Evolutionary conservation across 768 basidiomycete species (phyloP), one percentile per base, ranked within the genome.

Genomic region (Tulasnella sp.): DNA sequence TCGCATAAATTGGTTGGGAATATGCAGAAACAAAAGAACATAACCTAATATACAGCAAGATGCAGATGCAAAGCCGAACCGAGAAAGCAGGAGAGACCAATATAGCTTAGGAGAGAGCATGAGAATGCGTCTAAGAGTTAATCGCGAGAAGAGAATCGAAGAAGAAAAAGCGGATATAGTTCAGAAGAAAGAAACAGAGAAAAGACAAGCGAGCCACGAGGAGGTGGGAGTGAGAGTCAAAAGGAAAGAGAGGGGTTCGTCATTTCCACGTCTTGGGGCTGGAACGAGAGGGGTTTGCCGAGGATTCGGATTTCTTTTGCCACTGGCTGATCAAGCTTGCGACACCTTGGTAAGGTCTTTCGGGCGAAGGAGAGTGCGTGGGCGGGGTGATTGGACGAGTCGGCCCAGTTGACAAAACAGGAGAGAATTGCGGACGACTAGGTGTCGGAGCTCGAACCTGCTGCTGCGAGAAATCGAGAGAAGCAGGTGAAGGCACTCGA

Each of bases 301-400:
- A 85, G 81, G 92, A 92, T 24, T 89, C 91, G 46, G 92, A 90
- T 85, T 92, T 95, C 79, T 90, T 90, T 84, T 96, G 93, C 94
- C 94, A 96, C 83, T 95, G 90, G 83, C 94, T 93, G 81, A 96
- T 95, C 46, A 96, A 87, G 85, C 89, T 93, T 39, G 93, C 92
- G 68, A 96, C 94, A 48, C 94, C 94, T 83, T 91, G 91, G 84
- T 92, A 96, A 42, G 93, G 92, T 77, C 88, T 88, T 83, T 96
- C 94, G 10, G 93, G 92, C 12, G 93, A 92, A 7, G 92, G 87
- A 19, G 92, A 87, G 19, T 36, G 80, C n/a, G 74, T 71, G 10
- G 73, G 80, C 2, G 79, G 80, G 5, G 73, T 74, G 27, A 77
- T 58, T 27, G 76, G 58, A 34, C 76, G 52, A 40, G 46, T 10